Conservation (phyloP, 2,329 filamentous ascomycete species). For the Monilinia vaccinii-corymbosi region DNA sequence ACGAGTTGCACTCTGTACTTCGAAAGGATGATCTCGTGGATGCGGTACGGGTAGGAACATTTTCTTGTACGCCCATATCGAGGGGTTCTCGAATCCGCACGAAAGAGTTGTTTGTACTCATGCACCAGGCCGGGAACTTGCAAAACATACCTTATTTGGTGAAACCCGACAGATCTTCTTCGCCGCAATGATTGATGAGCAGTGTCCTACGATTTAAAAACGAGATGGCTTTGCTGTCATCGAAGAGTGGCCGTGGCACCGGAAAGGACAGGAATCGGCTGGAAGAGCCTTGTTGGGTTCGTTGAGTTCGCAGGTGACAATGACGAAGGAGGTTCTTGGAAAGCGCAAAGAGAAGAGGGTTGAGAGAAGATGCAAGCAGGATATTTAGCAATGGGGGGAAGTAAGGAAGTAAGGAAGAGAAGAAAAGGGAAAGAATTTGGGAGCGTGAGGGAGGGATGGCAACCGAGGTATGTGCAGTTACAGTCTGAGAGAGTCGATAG, state of each 20-base stretch:
- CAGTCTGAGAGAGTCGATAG: not conserved
- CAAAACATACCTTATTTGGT: slow-evolving; percentile 7
- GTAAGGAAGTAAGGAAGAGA: not conserved
- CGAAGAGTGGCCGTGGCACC: not conserved
- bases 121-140: slow-evolving; percentile 1
- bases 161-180: slow-evolving; percentile 4
- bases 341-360: not conserved
- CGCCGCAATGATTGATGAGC: not conserved
- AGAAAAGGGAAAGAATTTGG: not conserved
- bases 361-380: not conserved
- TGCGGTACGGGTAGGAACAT: slow-evolving; percentile 3
- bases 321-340: slow-evolving; percentile 3
- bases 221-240: not conserved
- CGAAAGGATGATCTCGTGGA: slow-evolving; percentile 6
- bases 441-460: not conserved
- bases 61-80: slow-evolving; percentile 3
- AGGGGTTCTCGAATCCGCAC: slow-evolving; percentile 7
- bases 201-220: not conserved
- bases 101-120: slow-evolving; percentile 3
- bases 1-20: not conserved
- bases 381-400: not conserved
- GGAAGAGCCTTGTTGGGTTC: not conserved
- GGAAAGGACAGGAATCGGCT: slow-evolving; percentile 7
- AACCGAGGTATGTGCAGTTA: not conserved
- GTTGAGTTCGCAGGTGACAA: not conserved